Conservation (phyloP, 176 grass and related monocot genomes). For the Luzula sylvatica region DNA sequence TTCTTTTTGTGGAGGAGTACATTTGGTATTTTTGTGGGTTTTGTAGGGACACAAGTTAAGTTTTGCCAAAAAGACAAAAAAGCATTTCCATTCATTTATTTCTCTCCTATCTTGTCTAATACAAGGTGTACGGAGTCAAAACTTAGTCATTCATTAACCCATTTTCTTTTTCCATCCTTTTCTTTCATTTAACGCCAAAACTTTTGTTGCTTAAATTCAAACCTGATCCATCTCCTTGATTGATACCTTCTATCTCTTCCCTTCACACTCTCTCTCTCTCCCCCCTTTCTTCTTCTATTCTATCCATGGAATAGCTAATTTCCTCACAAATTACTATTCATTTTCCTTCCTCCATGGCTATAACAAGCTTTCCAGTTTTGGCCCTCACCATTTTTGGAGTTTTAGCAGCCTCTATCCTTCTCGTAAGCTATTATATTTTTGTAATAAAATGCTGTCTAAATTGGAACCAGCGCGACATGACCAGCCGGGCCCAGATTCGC, state of each 20-base stretch:
- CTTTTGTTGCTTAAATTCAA: background rate
- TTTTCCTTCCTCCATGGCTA: background rate
- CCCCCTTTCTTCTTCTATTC: background rate
- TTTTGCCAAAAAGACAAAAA: too few relatives aligned
- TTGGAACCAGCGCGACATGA: slow-evolving; percentile 21
- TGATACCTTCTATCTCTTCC: background rate
- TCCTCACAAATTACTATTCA: background rate
- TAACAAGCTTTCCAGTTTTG: slow-evolving; percentile 46
- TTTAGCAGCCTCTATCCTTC: slow-evolving; percentile 43
- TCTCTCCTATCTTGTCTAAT: slow-evolving; percentile 13
- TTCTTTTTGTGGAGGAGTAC: too few relatives aligned
- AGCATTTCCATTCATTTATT: background rate
- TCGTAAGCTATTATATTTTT: slow-evolving; percentile 83
- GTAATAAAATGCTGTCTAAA: slow-evolving; percentile 68
- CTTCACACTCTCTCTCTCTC: background rate
- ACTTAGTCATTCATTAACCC: too few relatives aligned
- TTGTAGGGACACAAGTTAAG: too few relatives aligned
- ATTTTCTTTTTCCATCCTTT: background rate
- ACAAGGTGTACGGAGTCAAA: slow-evolving; percentile 6
- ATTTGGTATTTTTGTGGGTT: too few relatives aligned
- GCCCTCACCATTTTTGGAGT: slow-evolving; percentile 49
- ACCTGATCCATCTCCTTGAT: background rate
- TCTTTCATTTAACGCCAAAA: background rate
- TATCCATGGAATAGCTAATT: slow-evolving; percentile 12
- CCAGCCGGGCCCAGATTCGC: slow-evolving; percentile 1